These are phyloP conservation scores for Centrapalus pauciflorus DNA, from an alignment of 129 eudicot species.

Conservation along the genomic window DNA sequence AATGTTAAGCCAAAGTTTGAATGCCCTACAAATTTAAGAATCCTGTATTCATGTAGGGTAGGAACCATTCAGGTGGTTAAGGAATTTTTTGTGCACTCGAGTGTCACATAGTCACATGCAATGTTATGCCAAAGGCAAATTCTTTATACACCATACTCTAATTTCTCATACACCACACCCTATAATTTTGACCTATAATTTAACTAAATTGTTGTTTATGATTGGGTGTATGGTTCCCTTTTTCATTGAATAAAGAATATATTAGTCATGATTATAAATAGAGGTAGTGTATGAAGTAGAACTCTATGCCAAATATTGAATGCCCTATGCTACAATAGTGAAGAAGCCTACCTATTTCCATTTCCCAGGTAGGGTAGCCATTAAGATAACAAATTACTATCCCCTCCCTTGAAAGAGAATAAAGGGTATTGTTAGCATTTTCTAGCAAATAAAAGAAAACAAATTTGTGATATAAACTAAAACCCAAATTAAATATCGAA, in stretches of 20 bases:
- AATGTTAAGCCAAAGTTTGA: conserved; percentile 23
- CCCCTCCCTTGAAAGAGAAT: not conserved
- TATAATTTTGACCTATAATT: too few species aligned
- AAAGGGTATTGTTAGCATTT: not conserved
- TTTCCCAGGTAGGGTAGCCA: conserved; percentile 25
- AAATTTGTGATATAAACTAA: not conserved
- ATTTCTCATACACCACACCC: too few species aligned
- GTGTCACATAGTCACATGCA: conserved; percentile 36
- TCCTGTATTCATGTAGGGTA: conserved; percentile 20
- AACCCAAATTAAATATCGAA: not conserved
- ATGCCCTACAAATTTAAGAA: conserved; percentile 15
- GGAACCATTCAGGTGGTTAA: conserved; percentile 14
- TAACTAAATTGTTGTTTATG: too few species aligned
- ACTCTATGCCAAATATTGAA: conserved; percentile 14
- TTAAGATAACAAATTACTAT: not conserved
- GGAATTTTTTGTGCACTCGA: conserved; percentile 14
- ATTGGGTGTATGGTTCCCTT: too few species aligned
- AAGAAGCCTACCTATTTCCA: conserved; percentile 8
- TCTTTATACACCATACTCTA: too few species aligned
- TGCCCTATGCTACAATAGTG: conserved; percentile 8
- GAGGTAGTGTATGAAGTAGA: too few species aligned
- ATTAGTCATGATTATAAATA: too few species aligned
- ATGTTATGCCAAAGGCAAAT: conserved; percentile 32
- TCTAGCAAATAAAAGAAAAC: not conserved
- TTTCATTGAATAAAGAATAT: too few species aligned